These are phyloP conservation scores for Volutella citrinella DNA, from an alignment of 2,329 filamentous ascomycete genomes.

Conservation along the genomic window DNA sequence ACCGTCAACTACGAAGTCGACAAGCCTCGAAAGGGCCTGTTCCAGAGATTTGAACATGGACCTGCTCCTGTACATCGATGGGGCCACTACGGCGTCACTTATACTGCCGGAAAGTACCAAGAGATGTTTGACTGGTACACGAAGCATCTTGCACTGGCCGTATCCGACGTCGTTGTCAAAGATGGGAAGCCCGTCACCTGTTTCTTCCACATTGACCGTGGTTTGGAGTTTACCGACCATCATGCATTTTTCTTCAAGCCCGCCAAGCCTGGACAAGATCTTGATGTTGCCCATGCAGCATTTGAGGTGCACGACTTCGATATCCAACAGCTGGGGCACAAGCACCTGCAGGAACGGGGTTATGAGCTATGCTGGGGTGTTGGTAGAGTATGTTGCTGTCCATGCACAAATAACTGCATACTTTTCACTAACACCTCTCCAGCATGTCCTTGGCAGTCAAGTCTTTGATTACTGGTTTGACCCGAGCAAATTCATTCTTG, in stretches of 20 bases:
- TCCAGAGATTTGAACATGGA: constrained; percentile 5
- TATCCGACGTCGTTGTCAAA: background rate
- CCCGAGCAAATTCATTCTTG: background rate
- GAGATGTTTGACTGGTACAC: background rate
- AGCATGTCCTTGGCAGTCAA: background rate
- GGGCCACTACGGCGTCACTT: background rate
- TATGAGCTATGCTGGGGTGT: background rate
- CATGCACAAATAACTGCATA: background rate
- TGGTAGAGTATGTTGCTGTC: background rate
- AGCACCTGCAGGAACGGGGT: background rate
- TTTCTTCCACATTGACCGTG: background rate
- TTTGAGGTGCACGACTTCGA: background rate
- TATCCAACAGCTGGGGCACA: background rate
- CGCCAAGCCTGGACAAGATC: background rate
- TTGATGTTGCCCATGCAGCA: background rate
- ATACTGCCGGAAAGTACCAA: background rate
- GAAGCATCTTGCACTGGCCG: background rate
- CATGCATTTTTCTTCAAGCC: background rate
- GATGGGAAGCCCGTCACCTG: background rate
- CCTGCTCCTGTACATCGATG: constrained; percentile 2
- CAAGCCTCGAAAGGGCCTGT: constrained; percentile 1
- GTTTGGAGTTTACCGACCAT: background rate
- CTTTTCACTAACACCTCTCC: background rate
- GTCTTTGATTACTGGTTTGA: background rate
- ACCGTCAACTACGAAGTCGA: constrained; percentile 2